Evolutionary conservation across 257 asterid species (phyloP).

Genomic region (Lycium barbarum): DNA sequence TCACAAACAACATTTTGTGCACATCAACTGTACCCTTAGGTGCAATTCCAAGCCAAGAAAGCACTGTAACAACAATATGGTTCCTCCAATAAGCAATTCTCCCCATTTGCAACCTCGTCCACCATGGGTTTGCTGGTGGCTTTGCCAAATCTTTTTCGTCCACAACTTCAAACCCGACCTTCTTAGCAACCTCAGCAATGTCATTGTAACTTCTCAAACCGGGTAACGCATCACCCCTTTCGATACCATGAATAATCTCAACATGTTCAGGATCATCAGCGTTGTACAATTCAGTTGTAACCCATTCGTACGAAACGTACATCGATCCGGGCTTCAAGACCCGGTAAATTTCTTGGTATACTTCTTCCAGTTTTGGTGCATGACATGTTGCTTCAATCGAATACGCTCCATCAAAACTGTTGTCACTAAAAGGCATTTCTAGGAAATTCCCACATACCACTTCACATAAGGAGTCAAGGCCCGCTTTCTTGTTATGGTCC

Average conservation of each 20-base stretch:
- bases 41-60: conserved; percentile 75
- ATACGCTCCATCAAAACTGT: conserved; percentile 70
- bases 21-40: conserved; percentile 80
- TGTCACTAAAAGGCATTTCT: conserved; percentile 67
- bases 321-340: conserved; percentile 67
- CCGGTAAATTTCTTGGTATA: conserved; percentile 69
- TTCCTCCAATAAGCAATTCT: conserved; percentile 81
- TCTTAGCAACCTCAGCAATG: conserved; percentile 56
- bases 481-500: conserved; percentile 71
- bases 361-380: conserved; percentile 69
- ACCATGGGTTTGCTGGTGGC: conserved; percentile 77
- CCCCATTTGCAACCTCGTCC: conserved; percentile 84
- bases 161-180: conserved; percentile 72
- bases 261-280: conserved; percentile 65
- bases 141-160: conserved; percentile 69
- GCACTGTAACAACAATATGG: conserved; percentile 62
- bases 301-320: conserved; percentile 80
- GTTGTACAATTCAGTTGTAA: conserved; percentile 66
- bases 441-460: conserved; percentile 79
- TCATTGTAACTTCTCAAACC: conserved; percentile 63
- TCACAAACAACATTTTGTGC: conserved; percentile 79
- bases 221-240: conserved; percentile 77
- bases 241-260: conserved; percentile 78
- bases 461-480: conserved; percentile 63
- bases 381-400: conserved; percentile 82